A percentile compares a stretch with the other conserved stretches of the same genome.
Evolutionary conservation across 768 basidiomycete genomes (phyloP).

Genomic region (Tricholoma sp.): DNA sequence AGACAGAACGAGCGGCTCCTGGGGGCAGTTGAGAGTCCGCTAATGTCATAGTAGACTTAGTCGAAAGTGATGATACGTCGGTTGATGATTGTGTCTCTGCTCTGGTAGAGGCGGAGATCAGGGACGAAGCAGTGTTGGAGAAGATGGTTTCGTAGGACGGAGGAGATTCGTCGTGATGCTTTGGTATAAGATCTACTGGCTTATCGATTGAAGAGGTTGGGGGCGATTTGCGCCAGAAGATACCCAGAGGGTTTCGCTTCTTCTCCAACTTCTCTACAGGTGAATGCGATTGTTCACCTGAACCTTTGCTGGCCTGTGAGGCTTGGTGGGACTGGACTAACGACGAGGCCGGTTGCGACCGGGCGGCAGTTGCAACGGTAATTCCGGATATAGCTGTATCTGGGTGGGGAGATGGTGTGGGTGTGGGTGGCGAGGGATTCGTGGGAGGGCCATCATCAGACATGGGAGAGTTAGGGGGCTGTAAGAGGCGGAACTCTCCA

Average conservation of each 20-base stretch:
- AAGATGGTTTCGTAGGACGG: constrained; percentile 5
- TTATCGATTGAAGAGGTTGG: constrained; percentile 9
- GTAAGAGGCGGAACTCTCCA: constrained; percentile 23
- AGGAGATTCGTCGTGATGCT: constrained; percentile 7
- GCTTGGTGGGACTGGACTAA: constrained; percentile 12
- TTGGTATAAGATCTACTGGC: constrained; percentile 7
- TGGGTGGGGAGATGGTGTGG: constrained; percentile 6
- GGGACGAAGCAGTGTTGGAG: constrained; percentile 11
- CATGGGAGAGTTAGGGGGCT: constrained; percentile 27
- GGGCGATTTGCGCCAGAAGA: constrained; percentile 17
- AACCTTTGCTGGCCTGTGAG: neutral
- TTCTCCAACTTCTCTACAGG: constrained; percentile 9
- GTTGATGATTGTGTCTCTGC: constrained; percentile 10
- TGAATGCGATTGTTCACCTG: constrained; percentile 4
- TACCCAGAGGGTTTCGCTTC: constrained; percentile 11
- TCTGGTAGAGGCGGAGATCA: constrained; percentile 12
- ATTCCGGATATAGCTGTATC: neutral
- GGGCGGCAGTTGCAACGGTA: constrained; percentile 14
- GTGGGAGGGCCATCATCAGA: constrained; percentile 12
- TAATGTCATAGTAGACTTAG: constrained; percentile 19
- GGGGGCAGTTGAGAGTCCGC: constrained; percentile 16
- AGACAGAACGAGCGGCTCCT: constrained; percentile 9
- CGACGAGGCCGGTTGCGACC: constrained; percentile 7
- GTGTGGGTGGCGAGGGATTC: constrained; percentile 10
- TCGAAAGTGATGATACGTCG: constrained; percentile 17